Evolutionary conservation across 257 asterid species (phyloP), one percentile per base, ranked within the genome.

Genomic region (Leptodermis oblonga): DNA sequence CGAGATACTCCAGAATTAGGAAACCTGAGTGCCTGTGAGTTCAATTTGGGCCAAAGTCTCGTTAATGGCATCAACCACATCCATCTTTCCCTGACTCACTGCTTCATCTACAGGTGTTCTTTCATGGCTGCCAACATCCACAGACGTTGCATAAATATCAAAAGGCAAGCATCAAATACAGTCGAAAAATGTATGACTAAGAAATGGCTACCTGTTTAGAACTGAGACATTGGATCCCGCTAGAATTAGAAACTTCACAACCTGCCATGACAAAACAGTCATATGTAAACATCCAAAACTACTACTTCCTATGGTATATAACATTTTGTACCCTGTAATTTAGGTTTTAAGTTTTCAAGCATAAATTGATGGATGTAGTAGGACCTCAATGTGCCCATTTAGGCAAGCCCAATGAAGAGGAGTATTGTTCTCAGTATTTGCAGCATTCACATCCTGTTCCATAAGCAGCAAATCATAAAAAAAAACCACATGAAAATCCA

Each of bases 341-440:
- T 3, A 7, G 20, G 3, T 51, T 22, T 17, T 30, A 59, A 65
- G 56, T 31, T 30, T 53, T 68, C 31, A 14, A 31, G 74, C 36
- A 70, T 33, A 0, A n/a, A 33, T 48, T 37, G 49, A 26, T 36
- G 34, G 55, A 26, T 70, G 52, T 17, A 59, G 61, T 25, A 26
- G 10, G 74, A 92, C 98, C 96, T 90, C 99, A 9, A 85, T 73
- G 75, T 84, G 96, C 60, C 95, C 97, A 26, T 94, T 94, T 67
- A 94, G 86, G 79, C 96, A 82, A 76, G 97, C 99, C 96, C 95
- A 94, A 68, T 94, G 99, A 72, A 94, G 97, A 62, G 99, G 95
- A 13, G 97, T 87, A 74, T 94, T 94, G 20, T 84, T 84, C 83
- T 94, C 97, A 69, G 55, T 42, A 70, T 94, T 94, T 49, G 75